A percentile compares a stretch with the other conserved stretches of the same genome.
These are phyloP conservation scores for Fusarium sp. DNA, from an alignment of 2,329 filamentous ascomycete genomes.

Conservation along the genomic window DNA sequence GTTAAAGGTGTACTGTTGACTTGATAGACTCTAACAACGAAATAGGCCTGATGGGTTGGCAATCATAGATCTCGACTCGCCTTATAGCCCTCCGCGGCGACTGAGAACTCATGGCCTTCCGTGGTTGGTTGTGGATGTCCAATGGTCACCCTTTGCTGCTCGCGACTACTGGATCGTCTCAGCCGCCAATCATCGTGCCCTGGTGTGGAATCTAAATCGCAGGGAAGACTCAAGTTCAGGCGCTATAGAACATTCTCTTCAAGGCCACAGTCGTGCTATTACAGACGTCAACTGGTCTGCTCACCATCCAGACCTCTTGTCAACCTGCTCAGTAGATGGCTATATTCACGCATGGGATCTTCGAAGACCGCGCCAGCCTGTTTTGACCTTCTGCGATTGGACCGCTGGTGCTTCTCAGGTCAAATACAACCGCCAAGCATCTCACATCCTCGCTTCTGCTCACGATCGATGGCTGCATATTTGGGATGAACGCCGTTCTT, in stretches of 20 bases:
- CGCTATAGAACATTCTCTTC: constrained; percentile 85
- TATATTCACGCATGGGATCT: constrained; percentile 95
- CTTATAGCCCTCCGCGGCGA: constrained; percentile 85
- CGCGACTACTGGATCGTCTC: constrained; percentile 94
- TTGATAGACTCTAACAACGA: not conserved
- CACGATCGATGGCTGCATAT: constrained; percentile 89
- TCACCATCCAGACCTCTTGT: constrained; percentile 87
- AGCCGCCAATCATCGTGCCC: constrained; percentile 91
- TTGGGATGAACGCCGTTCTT: constrained; percentile 87
- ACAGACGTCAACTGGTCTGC: constrained; percentile 97
- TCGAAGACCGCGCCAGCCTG: constrained; percentile 75
- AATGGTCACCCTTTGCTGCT: constrained; percentile 93
- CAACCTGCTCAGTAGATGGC: constrained; percentile 91
- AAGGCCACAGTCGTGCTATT: constrained; percentile 85
- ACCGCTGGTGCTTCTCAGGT: constrained; percentile 93
- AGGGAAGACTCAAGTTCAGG: constrained; percentile 75
- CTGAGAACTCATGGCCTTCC: constrained; percentile 83
- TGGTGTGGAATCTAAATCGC: constrained; percentile 92
- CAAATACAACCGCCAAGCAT: constrained; percentile 90
- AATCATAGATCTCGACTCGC: constrained; percentile 91
- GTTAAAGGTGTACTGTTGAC: constrained; percentile 40
- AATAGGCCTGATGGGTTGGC: constrained; percentile 81
- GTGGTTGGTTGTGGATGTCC: constrained; percentile 96
- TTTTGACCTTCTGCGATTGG: constrained; percentile 89
- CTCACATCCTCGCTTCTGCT: constrained; percentile 88